Conservation (phyloP, 208 protist genomes). For the Trypanosoma boissoni region DNA sequence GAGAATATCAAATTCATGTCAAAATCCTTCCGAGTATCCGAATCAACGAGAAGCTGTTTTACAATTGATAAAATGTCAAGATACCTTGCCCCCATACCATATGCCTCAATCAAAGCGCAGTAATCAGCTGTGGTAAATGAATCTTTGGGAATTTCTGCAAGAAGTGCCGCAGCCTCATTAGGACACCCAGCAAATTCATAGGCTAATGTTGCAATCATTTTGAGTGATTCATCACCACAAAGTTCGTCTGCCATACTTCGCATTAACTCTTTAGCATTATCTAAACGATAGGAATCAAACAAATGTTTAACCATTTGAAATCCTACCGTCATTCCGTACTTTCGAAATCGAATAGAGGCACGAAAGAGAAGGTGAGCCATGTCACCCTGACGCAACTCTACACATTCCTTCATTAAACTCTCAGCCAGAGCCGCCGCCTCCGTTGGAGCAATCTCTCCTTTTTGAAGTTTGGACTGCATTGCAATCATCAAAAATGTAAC, state of each 20-base stretch:
- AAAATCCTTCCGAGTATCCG: constrained; percentile 2
- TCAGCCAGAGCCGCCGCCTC: constrained; percentile 78
- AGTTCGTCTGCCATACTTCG: constrained; percentile 83
- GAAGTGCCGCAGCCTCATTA: constrained; percentile 36
- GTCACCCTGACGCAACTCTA: constrained; percentile 83
- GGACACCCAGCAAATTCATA: constrained; percentile 61
- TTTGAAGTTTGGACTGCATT: constrained; percentile 79
- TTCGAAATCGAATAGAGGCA: constrained; percentile 84
- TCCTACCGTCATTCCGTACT: constrained; percentile 69
- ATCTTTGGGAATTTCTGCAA: constrained; percentile 45
- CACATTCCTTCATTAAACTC: constrained; percentile 87
- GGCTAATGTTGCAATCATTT: constrained; percentile 63
- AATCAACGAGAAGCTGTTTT: constrained; percentile 15
- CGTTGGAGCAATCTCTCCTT: constrained; percentile 54
- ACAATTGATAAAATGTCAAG: constrained; percentile 40
- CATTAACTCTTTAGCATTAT: constrained; percentile 83
- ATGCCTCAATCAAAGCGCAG: constrained; percentile 66
- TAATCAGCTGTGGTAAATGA: constrained; percentile 49
- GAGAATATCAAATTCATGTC: constrained; percentile 53
- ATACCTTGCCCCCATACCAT: constrained; percentile 56
- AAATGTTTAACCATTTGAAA: constrained; percentile 70
- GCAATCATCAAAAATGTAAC: constrained; percentile 91
- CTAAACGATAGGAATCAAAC: constrained; percentile 79
- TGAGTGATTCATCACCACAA: constrained; percentile 43
- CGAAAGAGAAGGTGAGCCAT: constrained; percentile 92